Conservation (phyloP, 306 rosid species). For the Abrus precatorius region DNA sequence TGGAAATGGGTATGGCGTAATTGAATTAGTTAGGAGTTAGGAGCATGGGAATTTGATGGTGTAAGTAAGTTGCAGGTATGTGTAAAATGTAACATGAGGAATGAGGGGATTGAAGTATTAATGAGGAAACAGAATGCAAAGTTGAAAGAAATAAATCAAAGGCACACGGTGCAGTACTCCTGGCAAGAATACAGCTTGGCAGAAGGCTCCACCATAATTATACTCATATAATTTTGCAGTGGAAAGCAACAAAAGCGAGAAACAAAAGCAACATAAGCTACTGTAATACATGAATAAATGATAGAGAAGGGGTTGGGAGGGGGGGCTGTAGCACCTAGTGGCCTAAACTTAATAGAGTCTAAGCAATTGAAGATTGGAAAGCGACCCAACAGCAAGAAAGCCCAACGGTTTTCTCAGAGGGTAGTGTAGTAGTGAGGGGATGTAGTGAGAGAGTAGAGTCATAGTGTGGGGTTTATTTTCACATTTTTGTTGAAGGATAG, state of each 20-base stretch:
- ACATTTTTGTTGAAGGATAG: constrained; percentile 29
- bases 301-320: constrained; percentile 23
- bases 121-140: constrained; percentile 35
- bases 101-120: not conserved
- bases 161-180: not conserved
- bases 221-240: constrained; percentile 49
- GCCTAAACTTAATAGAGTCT: constrained; percentile 40
- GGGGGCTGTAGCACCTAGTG: constrained; percentile 49
- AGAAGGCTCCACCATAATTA: constrained; percentile 49
- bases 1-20: too few relatives aligned
- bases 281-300: constrained; percentile 53
- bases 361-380: constrained; percentile 59
- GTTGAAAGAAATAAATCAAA: constrained; percentile 20
- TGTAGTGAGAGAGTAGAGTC: constrained; percentile 40
- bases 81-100: not conserved
- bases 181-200: constrained; percentile 53
- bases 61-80: too few relatives aligned
- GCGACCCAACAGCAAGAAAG: constrained; percentile 62
- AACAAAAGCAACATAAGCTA: constrained; percentile 39
- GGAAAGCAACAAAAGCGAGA: constrained; percentile 55
- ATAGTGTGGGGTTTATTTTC: constrained; percentile 67
- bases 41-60: too few relatives aligned
- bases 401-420: constrained; percentile 67
- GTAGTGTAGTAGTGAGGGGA: constrained; percentile 37
- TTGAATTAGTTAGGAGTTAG: too few relatives aligned